Evolutionary conservation across 2,329 filamentous ascomycete genomes (phyloP), one percentile per base, ranked within the genome.

Genomic region (Exophiala viscosa): DNA sequence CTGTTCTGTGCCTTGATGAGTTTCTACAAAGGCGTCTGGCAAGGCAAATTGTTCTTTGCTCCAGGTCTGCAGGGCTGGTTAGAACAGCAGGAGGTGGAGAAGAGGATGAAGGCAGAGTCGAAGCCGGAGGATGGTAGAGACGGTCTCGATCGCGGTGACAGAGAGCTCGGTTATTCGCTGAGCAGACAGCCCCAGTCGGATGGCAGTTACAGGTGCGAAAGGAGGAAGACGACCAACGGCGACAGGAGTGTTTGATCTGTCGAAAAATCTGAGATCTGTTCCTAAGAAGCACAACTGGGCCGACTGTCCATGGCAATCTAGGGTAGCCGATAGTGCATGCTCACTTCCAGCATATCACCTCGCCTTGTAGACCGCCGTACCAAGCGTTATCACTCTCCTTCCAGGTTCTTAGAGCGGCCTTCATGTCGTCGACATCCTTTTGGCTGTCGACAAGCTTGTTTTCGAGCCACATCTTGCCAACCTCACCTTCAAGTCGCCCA

Each of bases 11-110:
- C 61, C 10, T n/a, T 54, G n/a, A 41, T 52, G 48, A 64, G 59
- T 10, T 43, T 52, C 1, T 64, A 53, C 18, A 56, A 52, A 39
- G 49, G 50, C n/a, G 54, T 64, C 14, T 58, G 49, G 51, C 56
- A 63, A 41, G 59, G 62, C 15, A 55, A 54, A 10, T 38, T 62
- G 34, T 62, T 66, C 44, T 58, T 55, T 31, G 60, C 60, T n/a
- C 61, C 61, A 3, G 58, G 62, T 18, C 35, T 63, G 31, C 60
- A 64, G 32, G 56, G 57, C 10, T 63, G 53, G 54, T 20, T 58
- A 2, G 55, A 57, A 35, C 28, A 53, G n/a, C 32, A 59, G 11
- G 46, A 59, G 40, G 47, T 51, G 34, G 34, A 55, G 23, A 59
- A 46, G 31, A 28, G 23, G 23, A 28, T 28, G 23, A 28, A 28